phyloP scores from a whole-genome alignment of 306 rosid genomes.

The Glycine soja region DNA sequence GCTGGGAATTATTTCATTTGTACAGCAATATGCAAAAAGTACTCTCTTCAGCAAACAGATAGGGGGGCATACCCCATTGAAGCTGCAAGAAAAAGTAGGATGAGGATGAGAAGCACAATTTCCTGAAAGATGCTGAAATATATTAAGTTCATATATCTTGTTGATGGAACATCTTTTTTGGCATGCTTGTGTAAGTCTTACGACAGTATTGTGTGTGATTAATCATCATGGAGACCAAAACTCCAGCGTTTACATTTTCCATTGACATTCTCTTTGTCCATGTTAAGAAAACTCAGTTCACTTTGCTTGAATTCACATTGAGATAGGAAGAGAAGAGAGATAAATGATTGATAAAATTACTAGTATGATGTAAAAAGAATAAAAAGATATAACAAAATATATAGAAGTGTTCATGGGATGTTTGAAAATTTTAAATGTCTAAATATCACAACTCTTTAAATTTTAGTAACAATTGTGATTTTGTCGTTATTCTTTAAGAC shows the following conservation, averaged over 20 bases:
- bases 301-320: neutral
- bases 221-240: conserved; percentile 19
- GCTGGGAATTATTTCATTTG: conserved; percentile 45
- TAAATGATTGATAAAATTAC: too few relatives aligned
- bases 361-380: too few relatives aligned
- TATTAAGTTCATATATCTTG: conserved; percentile 34
- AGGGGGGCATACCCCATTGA: conserved; percentile 41
- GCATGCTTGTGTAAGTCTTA: conserved; percentile 34
- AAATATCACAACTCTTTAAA: neutral
- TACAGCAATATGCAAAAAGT: conserved; percentile 46
- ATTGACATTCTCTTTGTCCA: neutral
- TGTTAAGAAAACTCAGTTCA: neutral
- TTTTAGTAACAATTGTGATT: neutral
- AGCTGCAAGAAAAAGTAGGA: conserved; percentile 48
- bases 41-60: conserved; percentile 45
- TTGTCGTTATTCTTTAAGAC: neutral
- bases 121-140: conserved; percentile 31
- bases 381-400: too few relatives aligned
- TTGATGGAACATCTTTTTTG: conserved; percentile 44
- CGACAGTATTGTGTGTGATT: conserved; percentile 38
- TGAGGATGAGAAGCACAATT: conserved; percentile 38
- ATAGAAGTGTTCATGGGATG: too few relatives aligned
- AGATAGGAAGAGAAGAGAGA: neutral
- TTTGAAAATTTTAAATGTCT: too few relatives aligned
- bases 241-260: conserved; percentile 2